phyloP scores from a whole-genome alignment of 2,329 filamentous ascomycete species.

The Epichloe typhina region DNA sequence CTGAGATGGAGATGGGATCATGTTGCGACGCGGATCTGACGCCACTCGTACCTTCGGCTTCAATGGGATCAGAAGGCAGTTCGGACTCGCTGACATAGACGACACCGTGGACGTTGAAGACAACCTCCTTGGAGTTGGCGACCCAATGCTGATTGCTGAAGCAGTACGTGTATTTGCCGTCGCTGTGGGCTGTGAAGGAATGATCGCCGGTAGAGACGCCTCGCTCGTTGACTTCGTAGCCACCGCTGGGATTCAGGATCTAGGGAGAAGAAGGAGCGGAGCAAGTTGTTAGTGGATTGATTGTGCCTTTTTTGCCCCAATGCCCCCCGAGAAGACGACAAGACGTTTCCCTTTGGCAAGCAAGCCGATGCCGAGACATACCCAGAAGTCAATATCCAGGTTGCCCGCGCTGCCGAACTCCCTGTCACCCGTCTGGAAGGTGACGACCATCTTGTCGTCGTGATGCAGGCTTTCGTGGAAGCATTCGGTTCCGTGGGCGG shows the following conservation, averaged over 20 bases:
- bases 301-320: not conserved
- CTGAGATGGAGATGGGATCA: too few relatives aligned
- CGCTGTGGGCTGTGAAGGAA: conserved; percentile 70
- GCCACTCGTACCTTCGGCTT: conserved; percentile 59
- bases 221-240: conserved; percentile 69
- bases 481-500: conserved; percentile 87
- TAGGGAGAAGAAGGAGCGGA: conserved; percentile 15
- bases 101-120: conserved; percentile 97
- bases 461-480: conserved; percentile 88
- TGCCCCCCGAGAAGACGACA: too few relatives aligned
- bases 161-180: conserved; percentile 92
- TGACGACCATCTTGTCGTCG: conserved; percentile 97
- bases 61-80: conserved; percentile 72
- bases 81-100: conserved; percentile 92
- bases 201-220: conserved; percentile 82
- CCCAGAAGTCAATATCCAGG: conserved; percentile 96
- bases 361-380: conserved; percentile 31
- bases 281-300: not conserved
- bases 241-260: conserved; percentile 67
- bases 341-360: not conserved
- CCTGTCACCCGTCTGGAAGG: conserved; percentile 92
- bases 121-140: conserved; percentile 91
- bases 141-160: conserved; percentile 99
- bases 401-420: conserved; percentile 93
- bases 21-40: not conserved